Evolutionary conservation across 176 grass and related monocot species (phyloP).

Genomic region (Miscanthus lutarioriparius): DNA sequence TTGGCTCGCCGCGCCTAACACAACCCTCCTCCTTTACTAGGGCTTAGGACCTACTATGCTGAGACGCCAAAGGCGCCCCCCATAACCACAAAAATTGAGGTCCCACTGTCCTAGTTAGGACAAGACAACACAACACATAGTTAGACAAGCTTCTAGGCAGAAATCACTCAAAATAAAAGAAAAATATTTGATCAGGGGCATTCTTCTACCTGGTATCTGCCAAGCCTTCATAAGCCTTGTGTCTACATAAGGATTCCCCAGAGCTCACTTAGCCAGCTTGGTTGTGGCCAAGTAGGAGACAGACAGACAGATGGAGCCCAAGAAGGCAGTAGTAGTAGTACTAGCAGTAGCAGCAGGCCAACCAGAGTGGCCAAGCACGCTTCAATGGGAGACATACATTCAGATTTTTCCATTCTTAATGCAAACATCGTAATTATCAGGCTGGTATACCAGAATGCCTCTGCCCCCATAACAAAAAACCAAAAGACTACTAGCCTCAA

Average conservation of each 20-base stretch:
- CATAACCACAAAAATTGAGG: background rate
- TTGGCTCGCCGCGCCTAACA: too few species aligned
- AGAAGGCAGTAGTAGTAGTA: background rate
- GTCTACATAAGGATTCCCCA: background rate
- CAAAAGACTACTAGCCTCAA: background rate
- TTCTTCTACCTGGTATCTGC: background rate
- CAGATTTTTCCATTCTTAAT: background rate
- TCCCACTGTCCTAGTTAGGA: background rate
- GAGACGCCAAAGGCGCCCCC: too few species aligned
- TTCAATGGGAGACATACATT: slow-evolving; percentile 30
- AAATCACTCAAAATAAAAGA: background rate
- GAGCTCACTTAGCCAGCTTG: slow-evolving; percentile 1
- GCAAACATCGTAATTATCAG: slow-evolving; percentile 23
- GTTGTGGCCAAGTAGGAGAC: background rate
- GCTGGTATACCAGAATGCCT: background rate
- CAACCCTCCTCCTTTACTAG: too few species aligned
- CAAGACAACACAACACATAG: background rate
- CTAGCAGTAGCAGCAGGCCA: background rate
- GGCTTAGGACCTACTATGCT: too few species aligned
- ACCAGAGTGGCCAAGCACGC: slow-evolving; percentile 29
- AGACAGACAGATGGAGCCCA: background rate
- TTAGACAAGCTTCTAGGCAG: background rate
- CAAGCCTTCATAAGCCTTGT: background rate
- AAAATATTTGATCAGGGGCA: background rate
- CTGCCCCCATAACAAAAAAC: background rate